These are phyloP conservation scores for Schizosaccharomyces osmophilus DNA, from an alignment of 805 yeast genomes.

Conservation along the genomic window DNA sequence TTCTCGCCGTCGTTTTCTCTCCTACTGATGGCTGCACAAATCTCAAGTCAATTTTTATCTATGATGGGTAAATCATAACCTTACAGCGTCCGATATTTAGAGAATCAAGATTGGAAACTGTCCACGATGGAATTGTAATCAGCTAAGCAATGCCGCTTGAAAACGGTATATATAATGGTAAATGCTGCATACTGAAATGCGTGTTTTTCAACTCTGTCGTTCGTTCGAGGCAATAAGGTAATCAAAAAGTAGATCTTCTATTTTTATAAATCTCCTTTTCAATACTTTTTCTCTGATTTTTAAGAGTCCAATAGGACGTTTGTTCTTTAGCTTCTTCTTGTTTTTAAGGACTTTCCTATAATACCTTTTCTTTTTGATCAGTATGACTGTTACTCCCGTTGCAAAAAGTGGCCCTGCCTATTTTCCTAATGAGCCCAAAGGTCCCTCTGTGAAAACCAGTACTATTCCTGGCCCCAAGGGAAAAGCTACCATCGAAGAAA, in stretches of 20 bases:
- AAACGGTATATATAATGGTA: no score
- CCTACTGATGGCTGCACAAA: no score
- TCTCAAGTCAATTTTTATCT: no score
- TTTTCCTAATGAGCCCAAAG: constrained; percentile 61
- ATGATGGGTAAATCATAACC: no score
- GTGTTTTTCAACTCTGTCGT: no score
- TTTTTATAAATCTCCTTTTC: background rate
- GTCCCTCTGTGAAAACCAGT: constrained; percentile 35
- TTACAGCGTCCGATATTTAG: no score
- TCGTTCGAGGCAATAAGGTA: no score
- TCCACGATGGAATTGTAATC: no score
- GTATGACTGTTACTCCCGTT: background rate
- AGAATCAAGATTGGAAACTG: no score
- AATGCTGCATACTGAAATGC: no score
- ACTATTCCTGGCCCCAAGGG: constrained; percentile 57
- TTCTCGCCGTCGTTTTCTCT: no score
- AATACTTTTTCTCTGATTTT: background rate
- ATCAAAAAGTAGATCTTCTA: background rate
- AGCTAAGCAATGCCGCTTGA: no score
- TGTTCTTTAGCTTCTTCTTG: background rate
- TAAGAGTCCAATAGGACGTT: background rate
- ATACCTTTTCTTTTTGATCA: background rate
- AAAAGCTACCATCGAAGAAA: constrained; percentile 20
- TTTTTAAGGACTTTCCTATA: background rate
- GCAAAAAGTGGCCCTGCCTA: constrained; percentile 12